Evolutionary conservation across 164 flowering plant genomes (phyloP), one percentile per base, ranked within the genome.

Genomic region (Piper longum): DNA sequence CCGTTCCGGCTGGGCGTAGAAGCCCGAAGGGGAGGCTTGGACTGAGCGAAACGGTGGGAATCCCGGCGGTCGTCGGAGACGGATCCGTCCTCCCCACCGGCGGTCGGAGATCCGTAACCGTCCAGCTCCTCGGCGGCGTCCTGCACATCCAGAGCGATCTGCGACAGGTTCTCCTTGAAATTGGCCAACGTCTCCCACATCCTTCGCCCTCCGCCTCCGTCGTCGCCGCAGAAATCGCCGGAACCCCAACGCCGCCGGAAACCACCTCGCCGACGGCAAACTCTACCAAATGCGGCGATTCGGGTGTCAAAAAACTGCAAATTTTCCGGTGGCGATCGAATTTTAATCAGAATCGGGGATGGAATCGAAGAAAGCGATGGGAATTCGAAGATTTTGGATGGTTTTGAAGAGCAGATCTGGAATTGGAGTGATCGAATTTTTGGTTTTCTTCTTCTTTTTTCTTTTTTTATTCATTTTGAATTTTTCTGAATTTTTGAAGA

Each of bases 61-160:
- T 51, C 67, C 62, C 87, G 75, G 58, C 89, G 83, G 76, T 82
- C 36, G 36, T 26, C 80, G 40, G 83, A 76, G 52, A 60, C 63
- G 4, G 85, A 67, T 5, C 76, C 69, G 59, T 73, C 81, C 17
- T 74, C 70, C 57, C 44, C 77, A 43, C 75, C 9, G 44, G 58
- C 66, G 3, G 11, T 13, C 60, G 39, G 16, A 9, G 78, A 67
- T 69, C 70, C 79, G 58, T 77, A 69, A 74, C 78, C 78, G 72
- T 74, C 78, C 48, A 85, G 78, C 75, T 77, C 83, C n/a, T 81
- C 87, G 14, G 78, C 85, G 1, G 76, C 87, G 16, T 81, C 87
- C 63, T 90, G 93, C 17, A 95, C 97, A 45, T 87, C 99, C 19
- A 81, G 84, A 0, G 88, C 93, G 62, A 95, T 85, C 78, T 85